phyloP scores from a whole-genome alignment of 768 basidiomycete species.

The Suillus discolor region DNA sequence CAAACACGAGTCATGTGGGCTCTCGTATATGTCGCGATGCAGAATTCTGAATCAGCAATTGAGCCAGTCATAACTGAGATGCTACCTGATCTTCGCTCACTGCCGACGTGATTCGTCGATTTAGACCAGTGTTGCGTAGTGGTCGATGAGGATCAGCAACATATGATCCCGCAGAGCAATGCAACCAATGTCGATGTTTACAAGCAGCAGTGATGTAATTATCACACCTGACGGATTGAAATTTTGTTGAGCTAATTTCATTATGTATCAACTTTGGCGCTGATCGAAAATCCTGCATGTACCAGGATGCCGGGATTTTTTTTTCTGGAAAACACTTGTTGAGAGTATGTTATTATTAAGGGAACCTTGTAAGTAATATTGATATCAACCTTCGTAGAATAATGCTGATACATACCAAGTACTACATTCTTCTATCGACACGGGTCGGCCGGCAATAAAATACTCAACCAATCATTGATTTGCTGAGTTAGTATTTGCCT shows the following conservation, averaged over 20 bases:
- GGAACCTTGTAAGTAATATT: slow-evolving; percentile 11
- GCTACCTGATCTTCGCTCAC: neutral
- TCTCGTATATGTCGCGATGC: neutral
- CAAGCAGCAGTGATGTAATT: neutral
- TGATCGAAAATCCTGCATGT: slow-evolving; percentile 32
- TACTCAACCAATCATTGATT: neutral
- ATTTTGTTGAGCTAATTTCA: slow-evolving; percentile 24
- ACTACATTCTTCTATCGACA: slow-evolving; percentile 14
- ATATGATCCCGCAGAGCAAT: neutral
- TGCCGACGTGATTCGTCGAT: slow-evolving; percentile 5
- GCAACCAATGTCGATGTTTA: neutral
- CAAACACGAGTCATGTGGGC: neutral
- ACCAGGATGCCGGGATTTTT: slow-evolving; percentile 30
- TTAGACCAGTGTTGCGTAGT: neutral
- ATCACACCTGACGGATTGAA: slow-evolving; percentile 10
- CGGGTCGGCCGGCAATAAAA: neutral
- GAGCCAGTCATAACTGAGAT: neutral
- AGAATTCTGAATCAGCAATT: neutral
- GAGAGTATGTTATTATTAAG: slow-evolving; percentile 14
- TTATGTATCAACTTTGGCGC: slow-evolving; percentile 25
- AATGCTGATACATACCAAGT: slow-evolving; percentile 15
- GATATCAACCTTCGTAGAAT: slow-evolving; percentile 27
- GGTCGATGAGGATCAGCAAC: neutral
- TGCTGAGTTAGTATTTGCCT: neutral
- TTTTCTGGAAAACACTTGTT: slow-evolving; percentile 23